Percentiles rank a stretch among this genome's conserved stretches.
Conservation (phyloP, 1,284 basidiomycete genomes). For the Ceratobasidium sp. region DNA sequence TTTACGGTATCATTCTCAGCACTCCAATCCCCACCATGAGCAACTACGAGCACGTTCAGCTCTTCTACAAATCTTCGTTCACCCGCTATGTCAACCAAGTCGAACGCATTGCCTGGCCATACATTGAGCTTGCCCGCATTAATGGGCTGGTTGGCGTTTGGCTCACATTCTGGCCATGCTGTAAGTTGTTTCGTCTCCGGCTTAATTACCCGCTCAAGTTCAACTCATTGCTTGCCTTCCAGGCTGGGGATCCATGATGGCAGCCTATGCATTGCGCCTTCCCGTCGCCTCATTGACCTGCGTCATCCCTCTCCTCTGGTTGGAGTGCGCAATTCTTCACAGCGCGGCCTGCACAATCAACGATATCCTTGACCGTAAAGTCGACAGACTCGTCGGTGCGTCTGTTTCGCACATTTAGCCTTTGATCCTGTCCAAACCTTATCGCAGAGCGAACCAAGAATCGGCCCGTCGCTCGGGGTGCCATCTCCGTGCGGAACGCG, state of each 20-base stretch:
- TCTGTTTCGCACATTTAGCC: background rate
- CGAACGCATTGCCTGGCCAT: slow-evolving; percentile 26
- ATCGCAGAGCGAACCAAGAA: slow-evolving; percentile 63
- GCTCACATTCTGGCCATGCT: slow-evolving; percentile 47
- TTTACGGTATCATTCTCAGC: background rate
- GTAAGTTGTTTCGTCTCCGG: background rate
- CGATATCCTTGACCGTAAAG: slow-evolving; percentile 45
- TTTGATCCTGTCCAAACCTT: background rate
- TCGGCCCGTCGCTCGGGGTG: slow-evolving; percentile 65
- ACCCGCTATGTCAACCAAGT: background rate
- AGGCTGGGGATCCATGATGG: slow-evolving; percentile 46
- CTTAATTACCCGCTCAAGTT: background rate
- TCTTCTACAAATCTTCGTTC: background rate
- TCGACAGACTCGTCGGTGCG: slow-evolving; percentile 20
- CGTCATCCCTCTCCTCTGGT: slow-evolving; percentile 36
- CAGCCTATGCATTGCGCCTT: slow-evolving; percentile 36
- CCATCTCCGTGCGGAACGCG: slow-evolving; percentile 61
- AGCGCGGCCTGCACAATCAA: slow-evolving; percentile 48
- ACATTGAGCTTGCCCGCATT: slow-evolving; percentile 47
- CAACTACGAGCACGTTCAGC: background rate
- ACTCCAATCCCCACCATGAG: slow-evolving; percentile 3
- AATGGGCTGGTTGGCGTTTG: slow-evolving; percentile 47
- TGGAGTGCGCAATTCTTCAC: slow-evolving; percentile 45
- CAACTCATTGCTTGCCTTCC: background rate
- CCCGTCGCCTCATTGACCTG: slow-evolving; percentile 17